Conservation (phyloP, 2,329 filamentous ascomycete species). For the Ceratocystis albifundus region DNA sequence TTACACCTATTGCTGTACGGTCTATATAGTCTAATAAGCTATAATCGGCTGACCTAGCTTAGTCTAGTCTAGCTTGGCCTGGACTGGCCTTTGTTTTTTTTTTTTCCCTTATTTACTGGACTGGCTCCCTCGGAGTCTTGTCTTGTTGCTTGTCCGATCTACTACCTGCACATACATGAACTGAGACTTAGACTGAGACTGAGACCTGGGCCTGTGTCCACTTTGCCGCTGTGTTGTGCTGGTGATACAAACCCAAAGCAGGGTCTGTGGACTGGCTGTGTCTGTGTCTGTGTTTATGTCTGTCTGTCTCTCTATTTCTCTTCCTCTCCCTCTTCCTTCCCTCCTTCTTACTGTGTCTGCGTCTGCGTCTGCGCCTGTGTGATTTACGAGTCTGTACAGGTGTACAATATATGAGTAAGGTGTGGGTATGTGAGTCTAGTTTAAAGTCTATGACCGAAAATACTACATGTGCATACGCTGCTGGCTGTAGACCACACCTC, state of each 20-base stretch:
- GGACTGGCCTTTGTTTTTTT: not conserved
- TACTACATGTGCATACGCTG: not conserved
- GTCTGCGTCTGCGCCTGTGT: no score
- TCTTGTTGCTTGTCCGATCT: not conserved
- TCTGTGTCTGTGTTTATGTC: no score
- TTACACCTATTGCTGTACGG: not conserved
- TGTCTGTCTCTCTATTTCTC: no score
- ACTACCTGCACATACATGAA: not conserved
- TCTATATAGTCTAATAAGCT: no score
- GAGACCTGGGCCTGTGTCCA: constrained; percentile 6
- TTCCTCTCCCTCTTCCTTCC: no score
- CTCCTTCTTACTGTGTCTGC: no score
- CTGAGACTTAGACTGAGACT: constrained; percentile 11
- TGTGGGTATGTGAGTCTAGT: no score
- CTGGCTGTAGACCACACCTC: not conserved
- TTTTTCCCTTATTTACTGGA: not conserved
- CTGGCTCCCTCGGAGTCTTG: constrained; percentile 6
- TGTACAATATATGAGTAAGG: no score
- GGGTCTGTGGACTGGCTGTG: not conserved
- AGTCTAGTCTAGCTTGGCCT: not conserved
- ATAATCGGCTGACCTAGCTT: not conserved
- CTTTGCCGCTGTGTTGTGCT: not conserved
- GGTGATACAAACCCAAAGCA: constrained; percentile 1
- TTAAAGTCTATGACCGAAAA: no score
- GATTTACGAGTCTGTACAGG: no score